Percentiles rank a stretch among this genome's conserved stretches.
Conservation (phyloP, 2,329 filamentous ascomycete genomes). For the Dothistroma pini region DNA sequence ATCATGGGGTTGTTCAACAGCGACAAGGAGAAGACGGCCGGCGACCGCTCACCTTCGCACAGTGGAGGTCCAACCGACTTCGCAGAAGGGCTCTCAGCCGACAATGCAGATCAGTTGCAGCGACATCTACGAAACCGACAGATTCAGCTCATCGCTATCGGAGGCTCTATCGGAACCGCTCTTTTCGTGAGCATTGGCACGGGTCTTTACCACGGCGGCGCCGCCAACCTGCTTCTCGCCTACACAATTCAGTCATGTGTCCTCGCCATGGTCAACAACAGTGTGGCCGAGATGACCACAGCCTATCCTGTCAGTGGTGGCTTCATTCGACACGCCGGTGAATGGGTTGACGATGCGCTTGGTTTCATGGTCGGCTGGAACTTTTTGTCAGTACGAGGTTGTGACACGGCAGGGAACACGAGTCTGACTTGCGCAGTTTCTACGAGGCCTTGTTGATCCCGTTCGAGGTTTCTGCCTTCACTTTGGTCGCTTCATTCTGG, state of each 20-base stretch:
- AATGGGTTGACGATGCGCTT: constrained; percentile 63
- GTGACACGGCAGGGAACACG: neutral
- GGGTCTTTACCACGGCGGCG: constrained; percentile 48
- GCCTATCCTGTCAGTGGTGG: constrained; percentile 30
- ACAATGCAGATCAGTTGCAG: constrained; percentile 32
- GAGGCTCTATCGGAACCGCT: constrained; percentile 24
- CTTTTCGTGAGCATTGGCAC: constrained; percentile 50
- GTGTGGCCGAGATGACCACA: constrained; percentile 57
- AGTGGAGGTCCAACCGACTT: constrained; percentile 6
- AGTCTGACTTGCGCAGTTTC: constrained; percentile 28
- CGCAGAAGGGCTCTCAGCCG: constrained; percentile 18
- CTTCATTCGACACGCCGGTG: constrained; percentile 61
- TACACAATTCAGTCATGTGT: constrained; percentile 43
- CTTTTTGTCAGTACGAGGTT: constrained; percentile 36
- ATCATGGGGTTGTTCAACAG: constrained; percentile 18
- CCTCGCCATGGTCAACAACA: constrained; percentile 61
- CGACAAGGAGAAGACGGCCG: constrained; percentile 15
- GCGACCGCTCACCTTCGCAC: constrained; percentile 11
- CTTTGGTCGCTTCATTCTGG: constrained; percentile 40
- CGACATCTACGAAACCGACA: constrained; percentile 34
- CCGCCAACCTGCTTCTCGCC: constrained; percentile 21
- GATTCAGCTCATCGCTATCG: constrained; percentile 35
- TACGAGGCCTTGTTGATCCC: constrained; percentile 51
- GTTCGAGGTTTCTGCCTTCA: constrained; percentile 49
- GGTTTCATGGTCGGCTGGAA: constrained; percentile 53